phyloP scores from a whole-genome alignment of 2,329 filamentous ascomycete genomes.

The Lachnellula cervina region DNA sequence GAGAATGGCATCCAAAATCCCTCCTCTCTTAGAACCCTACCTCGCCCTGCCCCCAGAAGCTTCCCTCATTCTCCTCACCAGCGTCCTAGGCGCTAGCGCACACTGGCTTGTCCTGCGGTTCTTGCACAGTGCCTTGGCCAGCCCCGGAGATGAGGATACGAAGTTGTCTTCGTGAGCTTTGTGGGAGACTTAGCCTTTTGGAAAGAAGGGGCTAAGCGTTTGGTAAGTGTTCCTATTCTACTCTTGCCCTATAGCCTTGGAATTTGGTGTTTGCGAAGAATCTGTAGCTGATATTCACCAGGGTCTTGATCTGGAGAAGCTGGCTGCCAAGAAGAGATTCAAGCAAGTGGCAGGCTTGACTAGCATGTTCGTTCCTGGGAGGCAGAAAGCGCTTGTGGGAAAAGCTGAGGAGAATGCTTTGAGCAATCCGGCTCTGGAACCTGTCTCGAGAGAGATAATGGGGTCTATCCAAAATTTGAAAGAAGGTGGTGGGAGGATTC shows the following conservation, averaged over 20 bases:
- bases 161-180: conserved; percentile 78
- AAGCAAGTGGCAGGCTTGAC: conserved; percentile 49
- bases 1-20: conserved; percentile 34
- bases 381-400: not conserved
- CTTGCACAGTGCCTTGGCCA: conserved; percentile 33
- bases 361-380: conserved; percentile 22
- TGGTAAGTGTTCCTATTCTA: conserved; percentile 42
- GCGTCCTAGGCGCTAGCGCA: conserved; percentile 57
- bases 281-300: conserved; percentile 29
- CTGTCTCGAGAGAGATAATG: conserved; percentile 19
- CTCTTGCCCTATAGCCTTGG: not conserved
- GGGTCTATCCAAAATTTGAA: conserved; percentile 16
- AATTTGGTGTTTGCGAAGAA: not conserved
- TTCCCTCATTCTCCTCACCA: conserved; percentile 62
- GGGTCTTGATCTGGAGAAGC: conserved; percentile 66
- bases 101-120: conserved; percentile 62
- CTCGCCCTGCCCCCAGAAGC: conserved; percentile 52
- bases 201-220: conserved; percentile 62
- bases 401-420: conserved; percentile 13
- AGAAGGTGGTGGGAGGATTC: conserved; percentile 33
- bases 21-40: conserved; percentile 61
- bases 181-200: conserved; percentile 75
- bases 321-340: conserved; percentile 55
- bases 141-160: conserved; percentile 29
- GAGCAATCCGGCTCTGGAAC: conserved; percentile 11